Base-by-base conservation (phyloP, 176 grass and related monocot genomes). In the Rhynchospora breviuscula region DNA sequence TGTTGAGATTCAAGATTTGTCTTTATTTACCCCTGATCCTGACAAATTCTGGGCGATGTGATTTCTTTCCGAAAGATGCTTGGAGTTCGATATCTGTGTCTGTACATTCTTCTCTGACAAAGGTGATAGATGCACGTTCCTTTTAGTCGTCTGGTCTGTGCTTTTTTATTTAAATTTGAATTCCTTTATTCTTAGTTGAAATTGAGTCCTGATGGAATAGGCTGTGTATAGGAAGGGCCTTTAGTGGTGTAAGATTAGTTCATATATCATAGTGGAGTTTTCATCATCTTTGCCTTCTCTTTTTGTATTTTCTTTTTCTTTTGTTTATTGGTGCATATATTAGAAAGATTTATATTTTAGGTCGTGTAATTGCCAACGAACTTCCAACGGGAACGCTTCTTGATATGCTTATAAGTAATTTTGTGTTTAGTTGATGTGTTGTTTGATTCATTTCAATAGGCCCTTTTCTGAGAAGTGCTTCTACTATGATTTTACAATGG, bases 1-100 rank as follows among this genome's bases (percentile, higher is more conserved):
- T 84, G 31, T 98, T 56, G 96, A 98, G 85, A 93, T 95, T 57
- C 91, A 95, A 78, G 96, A 98, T 26, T 66, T 87, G 63, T 86
- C 89, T 14, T 85, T 98, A 31, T 98, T 90, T 85, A 98, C 90
- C 79, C 64, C 76, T 25, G 86, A 98, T 47, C 89, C 91, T 2
- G 96, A 98, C 47, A 98, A 90, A 90, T 98, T 98, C 78, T 98
- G 96, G 96, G 68, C 92, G 46, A 95, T 95, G 89, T 95, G 80
- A 82, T 49, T 67, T 19, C 8, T 65, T 82, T 67, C 43, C 2
- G 4, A 35, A 67, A 81, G 21, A 46, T 45, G n/a, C 19, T 62
- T 81, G 78, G 40, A 17, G 10, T 63, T 63, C 4, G 6, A 81
- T 61, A 47, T 81, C 13, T 0, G 23, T 56, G 22, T 56, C 73